These are phyloP conservation scores for Blastomyces emzantsi DNA, from an alignment of 2,329 filamentous ascomycete species.

Conservation along the genomic window DNA sequence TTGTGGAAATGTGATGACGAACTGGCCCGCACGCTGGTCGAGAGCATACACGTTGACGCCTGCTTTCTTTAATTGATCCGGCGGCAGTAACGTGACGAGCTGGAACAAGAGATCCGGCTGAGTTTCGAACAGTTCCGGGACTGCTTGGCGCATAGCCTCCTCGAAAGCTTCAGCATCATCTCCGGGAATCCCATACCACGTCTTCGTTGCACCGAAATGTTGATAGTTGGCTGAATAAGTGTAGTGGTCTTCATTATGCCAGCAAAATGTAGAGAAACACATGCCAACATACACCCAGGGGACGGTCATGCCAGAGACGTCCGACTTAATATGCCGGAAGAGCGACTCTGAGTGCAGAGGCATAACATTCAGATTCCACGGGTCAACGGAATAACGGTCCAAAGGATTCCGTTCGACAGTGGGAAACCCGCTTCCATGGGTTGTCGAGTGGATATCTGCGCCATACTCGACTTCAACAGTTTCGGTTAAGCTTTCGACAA, in stretches of 20 bases:
- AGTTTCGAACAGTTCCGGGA: slow-evolving; percentile 92
- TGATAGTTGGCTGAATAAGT: slow-evolving; percentile 98
- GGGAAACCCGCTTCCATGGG: slow-evolving; percentile 93
- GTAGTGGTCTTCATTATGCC: slow-evolving; percentile 98
- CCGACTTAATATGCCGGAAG: slow-evolving; percentile 94
- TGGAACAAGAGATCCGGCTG: slow-evolving; percentile 96
- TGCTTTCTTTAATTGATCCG: slow-evolving; percentile 84
- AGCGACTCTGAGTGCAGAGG: slow-evolving; percentile 85
- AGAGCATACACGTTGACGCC: slow-evolving; percentile 88
- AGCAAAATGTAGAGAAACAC: slow-evolving; percentile 99
- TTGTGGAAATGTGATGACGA: slow-evolving; percentile 93
- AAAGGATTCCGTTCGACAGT: slow-evolving; percentile 85
- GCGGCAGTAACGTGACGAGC: slow-evolving; percentile 88
- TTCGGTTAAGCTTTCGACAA: slow-evolving; percentile 88
- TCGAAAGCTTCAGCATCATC: slow-evolving; percentile 94
- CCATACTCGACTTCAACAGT: slow-evolving; percentile 97
- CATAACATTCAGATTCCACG: slow-evolving; percentile 92
- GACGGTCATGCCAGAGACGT: slow-evolving; percentile 98
- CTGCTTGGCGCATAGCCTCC: slow-evolving; percentile 85
- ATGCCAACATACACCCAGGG: slow-evolving; percentile 99
- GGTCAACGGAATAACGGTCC: slow-evolving; percentile 77
- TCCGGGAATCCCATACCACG: slow-evolving; percentile 96
- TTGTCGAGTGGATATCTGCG: slow-evolving; percentile 95
- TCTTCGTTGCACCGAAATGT: slow-evolving; percentile 96
- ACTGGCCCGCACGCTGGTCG: slow-evolving; percentile 92